A percentile compares a stretch with the other conserved stretches of the same genome.
Conservation (phyloP, 2,329 filamentous ascomycete genomes). For the Pestalotiopsis sp. region DNA sequence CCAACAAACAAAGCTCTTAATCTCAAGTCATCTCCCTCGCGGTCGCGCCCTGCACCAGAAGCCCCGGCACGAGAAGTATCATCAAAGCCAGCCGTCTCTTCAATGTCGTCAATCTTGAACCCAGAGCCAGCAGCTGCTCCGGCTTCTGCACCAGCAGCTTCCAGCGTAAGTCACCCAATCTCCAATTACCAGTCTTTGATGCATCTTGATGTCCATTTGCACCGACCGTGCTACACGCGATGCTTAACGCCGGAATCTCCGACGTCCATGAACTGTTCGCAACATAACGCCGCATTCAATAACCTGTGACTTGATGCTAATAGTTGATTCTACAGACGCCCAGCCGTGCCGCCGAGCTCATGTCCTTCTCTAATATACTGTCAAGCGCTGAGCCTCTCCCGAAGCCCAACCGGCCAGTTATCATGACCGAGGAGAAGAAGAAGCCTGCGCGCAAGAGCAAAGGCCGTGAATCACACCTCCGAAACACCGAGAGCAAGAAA, state of each 20-base stretch:
- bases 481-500: constrained; percentile 49
- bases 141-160: constrained; percentile 16
- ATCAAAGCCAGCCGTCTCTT: constrained; percentile 27
- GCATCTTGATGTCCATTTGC: not conserved
- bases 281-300: not conserved
- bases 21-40: constrained; percentile 30
- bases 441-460: constrained; percentile 43
- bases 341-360: constrained; percentile 76
- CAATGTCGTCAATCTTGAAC: constrained; percentile 31
- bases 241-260: not conserved
- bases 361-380: constrained; percentile 95
- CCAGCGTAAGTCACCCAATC: constrained; percentile 26
- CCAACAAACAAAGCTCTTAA: constrained; percentile 30
- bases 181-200: not conserved
- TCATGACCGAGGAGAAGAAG: constrained; percentile 39
- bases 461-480: constrained; percentile 52
- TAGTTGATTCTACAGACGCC: constrained; percentile 55
- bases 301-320: constrained; percentile 13
- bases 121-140: constrained; percentile 28
- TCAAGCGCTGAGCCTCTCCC: constrained; percentile 72
- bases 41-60: constrained; percentile 25
- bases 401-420: constrained; percentile 40
- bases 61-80: constrained; percentile 25
- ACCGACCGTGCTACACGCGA: not conserved
- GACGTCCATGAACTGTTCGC: not conserved